phyloP scores from a whole-genome alignment of 2,329 filamentous ascomycete genomes.

The Bisporella sp. region DNA sequence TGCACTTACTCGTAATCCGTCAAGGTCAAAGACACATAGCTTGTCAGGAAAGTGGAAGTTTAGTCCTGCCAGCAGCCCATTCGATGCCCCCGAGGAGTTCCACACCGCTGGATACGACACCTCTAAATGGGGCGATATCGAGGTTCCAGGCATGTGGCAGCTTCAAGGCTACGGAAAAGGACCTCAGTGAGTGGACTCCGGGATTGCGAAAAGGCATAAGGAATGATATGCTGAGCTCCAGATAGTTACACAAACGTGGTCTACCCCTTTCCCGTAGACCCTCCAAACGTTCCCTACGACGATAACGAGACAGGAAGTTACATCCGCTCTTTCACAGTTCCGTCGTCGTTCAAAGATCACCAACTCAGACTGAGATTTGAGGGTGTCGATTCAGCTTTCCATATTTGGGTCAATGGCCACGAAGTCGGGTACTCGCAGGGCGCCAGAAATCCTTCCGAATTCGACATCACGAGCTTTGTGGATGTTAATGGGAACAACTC shows the following conservation, averaged over 20 bases:
- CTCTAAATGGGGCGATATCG: constrained; percentile 38
- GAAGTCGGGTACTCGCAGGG: constrained; percentile 51
- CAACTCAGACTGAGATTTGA: constrained; percentile 48
- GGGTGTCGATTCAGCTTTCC: constrained; percentile 50
- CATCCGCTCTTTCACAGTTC: constrained; percentile 39
- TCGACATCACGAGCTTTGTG: constrained; percentile 44
- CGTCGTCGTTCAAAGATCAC: constrained; percentile 29
- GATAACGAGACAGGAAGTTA: constrained; percentile 49
- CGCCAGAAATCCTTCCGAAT: constrained; percentile 49
- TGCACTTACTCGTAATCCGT: constrained; percentile 37
- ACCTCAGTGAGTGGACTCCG: constrained; percentile 19
- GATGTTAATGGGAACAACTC: constrained; percentile 14
- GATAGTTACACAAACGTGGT: constrained; percentile 44
- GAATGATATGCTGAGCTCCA: no score
- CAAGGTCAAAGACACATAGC: constrained; percentile 31
- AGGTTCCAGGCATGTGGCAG: constrained; percentile 50
- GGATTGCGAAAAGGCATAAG: no score
- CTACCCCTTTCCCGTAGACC: constrained; percentile 46
- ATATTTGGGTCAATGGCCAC: constrained; percentile 49
- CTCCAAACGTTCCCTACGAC: constrained; percentile 42
- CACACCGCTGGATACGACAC: constrained; percentile 16
- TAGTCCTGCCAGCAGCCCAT: constrained; percentile 18
- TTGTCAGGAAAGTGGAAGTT: constrained; percentile 25
- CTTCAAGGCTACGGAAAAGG: constrained; percentile 47
- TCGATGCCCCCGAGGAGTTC: constrained; percentile 19